phyloP scores from a whole-genome alignment of 805 yeast species.

The Saturnispora besseyi region DNA sequence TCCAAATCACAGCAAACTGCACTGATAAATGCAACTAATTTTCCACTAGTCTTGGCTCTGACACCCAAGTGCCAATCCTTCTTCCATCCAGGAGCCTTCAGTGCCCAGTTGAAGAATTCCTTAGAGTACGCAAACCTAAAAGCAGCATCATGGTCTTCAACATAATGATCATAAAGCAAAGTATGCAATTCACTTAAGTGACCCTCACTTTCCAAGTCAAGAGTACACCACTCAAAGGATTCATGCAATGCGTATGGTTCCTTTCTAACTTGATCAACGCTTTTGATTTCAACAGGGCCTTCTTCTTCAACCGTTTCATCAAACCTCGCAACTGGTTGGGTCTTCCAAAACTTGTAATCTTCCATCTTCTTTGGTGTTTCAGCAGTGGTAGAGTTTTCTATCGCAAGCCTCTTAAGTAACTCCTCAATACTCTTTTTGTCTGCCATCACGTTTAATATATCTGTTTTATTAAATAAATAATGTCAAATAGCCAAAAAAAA shows the following conservation, averaged over 20 bases:
- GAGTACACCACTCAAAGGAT: conserved; percentile 84
- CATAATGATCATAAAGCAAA: conserved; percentile 80
- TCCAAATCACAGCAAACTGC: conserved; percentile 73
- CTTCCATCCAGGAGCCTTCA: conserved; percentile 88
- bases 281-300: conserved; percentile 77
- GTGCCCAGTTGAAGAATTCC: conserved; percentile 84
- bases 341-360: conserved; percentile 94
- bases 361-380: conserved; percentile 59
- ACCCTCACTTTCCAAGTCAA: conserved; percentile 48
- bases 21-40: conserved; percentile 84
- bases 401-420: conserved; percentile 43
- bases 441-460: neutral
- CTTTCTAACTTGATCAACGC: conserved; percentile 62
- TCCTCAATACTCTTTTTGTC: conserved; percentile 43
- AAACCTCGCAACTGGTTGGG: conserved; percentile 85
- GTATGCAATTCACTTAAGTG: conserved; percentile 73
- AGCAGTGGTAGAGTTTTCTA: conserved; percentile 45
- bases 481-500: neutral
- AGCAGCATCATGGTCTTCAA: conserved; percentile 87
- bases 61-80: conserved; percentile 91
- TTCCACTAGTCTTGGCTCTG: conserved; percentile 64
- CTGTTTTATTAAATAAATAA: neutral
- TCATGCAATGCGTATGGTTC: conserved; percentile 61
- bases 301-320: conserved; percentile 54
- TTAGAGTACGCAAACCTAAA: conserved; percentile 85